A percentile compares a stretch with the other conserved stretches of the same genome.
These are phyloP conservation scores for Zasmidium angulare DNA, from an alignment of 2,329 filamentous ascomycete species.

Conservation along the genomic window DNA sequence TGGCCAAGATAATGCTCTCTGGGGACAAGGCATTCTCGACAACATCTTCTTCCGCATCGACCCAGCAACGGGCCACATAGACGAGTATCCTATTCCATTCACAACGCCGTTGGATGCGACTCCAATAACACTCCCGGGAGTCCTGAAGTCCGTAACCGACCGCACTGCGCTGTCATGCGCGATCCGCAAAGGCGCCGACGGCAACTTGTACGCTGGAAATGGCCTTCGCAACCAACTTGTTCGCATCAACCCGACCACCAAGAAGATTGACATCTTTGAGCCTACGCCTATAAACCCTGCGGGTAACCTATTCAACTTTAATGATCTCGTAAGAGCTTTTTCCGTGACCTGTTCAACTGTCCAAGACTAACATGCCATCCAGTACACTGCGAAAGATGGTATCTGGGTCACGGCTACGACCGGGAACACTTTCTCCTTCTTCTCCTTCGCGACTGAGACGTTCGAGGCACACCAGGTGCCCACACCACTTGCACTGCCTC, in stretches of 20 bases:
- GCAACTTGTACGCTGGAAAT: slow-evolving; percentile 24
- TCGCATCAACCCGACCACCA: slow-evolving; percentile 16
- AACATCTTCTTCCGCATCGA: slow-evolving; percentile 24
- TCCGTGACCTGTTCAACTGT: too few relatives aligned
- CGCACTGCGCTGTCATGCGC: slow-evolving; percentile 19
- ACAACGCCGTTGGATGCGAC: slow-evolving; percentile 18
- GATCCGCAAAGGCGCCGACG: slow-evolving; percentile 14
- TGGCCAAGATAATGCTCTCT: slow-evolving; percentile 21
- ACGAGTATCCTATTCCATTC: slow-evolving; percentile 23
- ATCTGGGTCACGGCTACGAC: slow-evolving; percentile 28
- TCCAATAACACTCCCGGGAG: slow-evolving; percentile 12
- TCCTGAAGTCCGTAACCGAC: slow-evolving; percentile 7
- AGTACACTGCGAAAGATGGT: slow-evolving; percentile 21
- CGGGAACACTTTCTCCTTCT: slow-evolving; percentile 16
- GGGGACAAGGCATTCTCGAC: slow-evolving; percentile 20
- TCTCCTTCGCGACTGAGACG: slow-evolving; percentile 9
- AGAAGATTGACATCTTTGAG: slow-evolving; percentile 7
- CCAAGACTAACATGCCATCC: too few relatives aligned
- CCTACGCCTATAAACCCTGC: slow-evolving; percentile 16
- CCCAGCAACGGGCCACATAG: slow-evolving; percentile 13
- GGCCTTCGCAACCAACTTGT: slow-evolving; percentile 28
- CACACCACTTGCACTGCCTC: slow-evolving; percentile 17
- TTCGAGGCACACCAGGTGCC: slow-evolving; percentile 15
- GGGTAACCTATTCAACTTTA: slow-evolving; percentile 26
- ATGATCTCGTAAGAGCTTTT: too few relatives aligned